Evolutionary conservation across 2,329 filamentous ascomycete species (phyloP).

Genomic region (Aspergillus texensis): DNA sequence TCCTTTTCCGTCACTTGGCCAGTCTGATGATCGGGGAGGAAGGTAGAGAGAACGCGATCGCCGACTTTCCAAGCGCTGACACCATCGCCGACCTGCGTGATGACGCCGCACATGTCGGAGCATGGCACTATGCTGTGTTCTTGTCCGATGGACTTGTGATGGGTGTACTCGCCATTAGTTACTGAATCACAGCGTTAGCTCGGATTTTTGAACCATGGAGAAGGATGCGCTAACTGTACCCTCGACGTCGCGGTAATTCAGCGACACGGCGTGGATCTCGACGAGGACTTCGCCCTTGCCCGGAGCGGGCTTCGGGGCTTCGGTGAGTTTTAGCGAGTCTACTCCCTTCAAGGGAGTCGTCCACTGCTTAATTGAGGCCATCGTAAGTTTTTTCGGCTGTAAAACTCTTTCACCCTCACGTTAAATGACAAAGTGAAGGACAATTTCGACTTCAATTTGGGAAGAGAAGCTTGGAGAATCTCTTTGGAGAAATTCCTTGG

Average conservation of each 20-base stretch:
- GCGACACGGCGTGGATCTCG: conserved; percentile 54
- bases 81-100: conserved; percentile 55
- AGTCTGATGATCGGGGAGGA: conserved; percentile 55
- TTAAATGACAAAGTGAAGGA: neutral
- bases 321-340: conserved; percentile 53
- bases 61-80: conserved; percentile 56
- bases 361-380: conserved; percentile 50
- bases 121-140: conserved; percentile 59
- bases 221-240: conserved; percentile 21
- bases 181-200: conserved; percentile 47
- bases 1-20: conserved; percentile 62
- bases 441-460: neutral
- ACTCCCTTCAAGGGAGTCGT: conserved; percentile 58
- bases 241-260: conserved; percentile 58
- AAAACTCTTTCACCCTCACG: fast-evolving
- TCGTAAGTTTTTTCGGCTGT: neutral
- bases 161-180: conserved; percentile 66
- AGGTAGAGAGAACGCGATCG: conserved; percentile 69
- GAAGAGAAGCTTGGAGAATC: neutral
- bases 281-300: conserved; percentile 58
- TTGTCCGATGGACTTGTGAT: conserved; percentile 59
- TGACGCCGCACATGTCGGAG: conserved; percentile 70
- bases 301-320: conserved; percentile 51
- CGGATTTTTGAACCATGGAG: too few species aligned
- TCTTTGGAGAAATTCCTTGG: neutral